Percentiles rank a stretch among this genome's conserved stretches.
phyloP scores from a whole-genome alignment of 441 rosid species.

The Sinapis alba region DNA sequence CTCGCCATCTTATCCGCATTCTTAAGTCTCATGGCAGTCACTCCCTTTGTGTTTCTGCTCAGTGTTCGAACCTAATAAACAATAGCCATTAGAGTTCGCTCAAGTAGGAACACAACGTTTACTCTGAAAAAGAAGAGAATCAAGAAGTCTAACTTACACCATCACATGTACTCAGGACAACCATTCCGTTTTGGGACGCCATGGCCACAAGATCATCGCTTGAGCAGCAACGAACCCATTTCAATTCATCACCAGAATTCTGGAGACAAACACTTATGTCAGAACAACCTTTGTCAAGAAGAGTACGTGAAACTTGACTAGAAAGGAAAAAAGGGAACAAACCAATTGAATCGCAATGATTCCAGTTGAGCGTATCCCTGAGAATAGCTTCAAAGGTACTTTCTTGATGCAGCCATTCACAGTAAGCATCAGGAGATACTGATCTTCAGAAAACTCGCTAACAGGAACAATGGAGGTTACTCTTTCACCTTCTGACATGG shows the following conservation, averaged over 20 bases:
- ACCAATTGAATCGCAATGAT: constrained; percentile 97
- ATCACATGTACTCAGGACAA: constrained; percentile 79
- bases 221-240: constrained; percentile 95
- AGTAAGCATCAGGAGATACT: constrained; percentile 91
- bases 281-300: constrained; percentile 4
- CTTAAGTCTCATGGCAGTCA: constrained; percentile 86
- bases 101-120: constrained; percentile 2
- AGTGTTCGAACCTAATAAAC: constrained; percentile 76
- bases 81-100: constrained; percentile 25
- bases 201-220: constrained; percentile 92
- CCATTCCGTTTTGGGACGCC: constrained; percentile 98
- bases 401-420: constrained; percentile 96
- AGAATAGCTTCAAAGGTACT: constrained; percentile 78
- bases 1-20: constrained; percentile 88
- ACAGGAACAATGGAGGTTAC: constrained; percentile 94
- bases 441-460: constrained; percentile 81
- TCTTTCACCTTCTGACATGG: constrained; percentile 91
- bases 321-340: constrained; percentile 35
- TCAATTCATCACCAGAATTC: constrained; percentile 96
- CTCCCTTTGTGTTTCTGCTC: constrained; percentile 87
- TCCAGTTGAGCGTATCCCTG: constrained; percentile 94
- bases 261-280: constrained; percentile 36
- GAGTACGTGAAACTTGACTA: background rate
- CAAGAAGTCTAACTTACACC: constrained; percentile 50
- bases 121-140: constrained; percentile 12